These are phyloP conservation scores for Cyathus striatus DNA, from an alignment of 768 basidiomycete species.

Conservation along the genomic window DNA sequence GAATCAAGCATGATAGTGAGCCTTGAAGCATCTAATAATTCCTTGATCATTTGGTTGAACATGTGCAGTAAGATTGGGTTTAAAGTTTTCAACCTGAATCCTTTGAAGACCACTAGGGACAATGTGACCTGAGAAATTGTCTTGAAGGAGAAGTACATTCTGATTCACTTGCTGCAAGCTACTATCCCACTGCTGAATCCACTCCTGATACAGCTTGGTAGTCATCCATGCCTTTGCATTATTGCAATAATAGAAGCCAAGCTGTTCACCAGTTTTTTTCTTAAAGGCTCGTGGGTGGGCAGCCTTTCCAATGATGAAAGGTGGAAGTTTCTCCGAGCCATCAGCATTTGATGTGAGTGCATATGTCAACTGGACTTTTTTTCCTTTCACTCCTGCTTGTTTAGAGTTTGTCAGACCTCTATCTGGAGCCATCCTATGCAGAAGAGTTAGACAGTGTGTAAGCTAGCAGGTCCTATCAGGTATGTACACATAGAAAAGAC, in stretches of 20 bases:
- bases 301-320: conserved; percentile 21
- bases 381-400: conserved; percentile 19
- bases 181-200: conserved; percentile 19
- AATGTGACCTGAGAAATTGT: conserved; percentile 16
- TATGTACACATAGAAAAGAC: conserved; percentile 25
- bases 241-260: conserved; percentile 23
- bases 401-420: conserved; percentile 16
- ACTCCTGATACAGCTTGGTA: conserved; percentile 18
- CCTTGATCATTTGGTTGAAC: conserved; percentile 23
- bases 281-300: conserved; percentile 16
- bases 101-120: conserved; percentile 8
- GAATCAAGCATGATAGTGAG: conserved; percentile 18
- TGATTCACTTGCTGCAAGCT: conserved; percentile 10
- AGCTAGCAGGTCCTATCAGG: conserved; percentile 1
- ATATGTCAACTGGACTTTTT: conserved; percentile 18
- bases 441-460: conserved; percentile 1
- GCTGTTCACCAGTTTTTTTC: conserved; percentile 14
- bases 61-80: conserved; percentile 20
- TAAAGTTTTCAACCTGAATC: conserved; percentile 14
- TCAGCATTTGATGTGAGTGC: conserved; percentile 20
- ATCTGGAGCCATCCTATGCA: conserved; percentile 23
- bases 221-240: conserved; percentile 30
- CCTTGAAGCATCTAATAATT: conserved; percentile 22
- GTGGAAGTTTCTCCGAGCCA: conserved; percentile 17
- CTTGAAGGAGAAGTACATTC: conserved; percentile 17